Base-by-base conservation (phyloP, 2,329 filamentous ascomycete species). In the Saccharata proteae region DNA sequence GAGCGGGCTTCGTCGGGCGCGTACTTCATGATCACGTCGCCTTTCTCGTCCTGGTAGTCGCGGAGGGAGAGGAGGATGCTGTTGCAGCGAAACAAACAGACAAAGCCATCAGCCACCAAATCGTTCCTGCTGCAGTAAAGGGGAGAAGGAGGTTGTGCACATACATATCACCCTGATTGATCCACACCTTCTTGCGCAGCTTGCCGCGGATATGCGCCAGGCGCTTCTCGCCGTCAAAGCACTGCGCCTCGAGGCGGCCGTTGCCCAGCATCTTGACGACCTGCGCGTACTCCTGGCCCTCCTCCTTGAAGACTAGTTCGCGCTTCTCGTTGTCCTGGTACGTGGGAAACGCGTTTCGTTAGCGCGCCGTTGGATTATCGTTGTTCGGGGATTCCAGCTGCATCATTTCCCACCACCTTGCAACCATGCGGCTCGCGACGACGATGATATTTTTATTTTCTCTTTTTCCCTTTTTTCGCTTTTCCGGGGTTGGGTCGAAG, bases 101-200 rank as follows among this genome's bases (percentile, higher is more conserved):
- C n/a, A n/a, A n/a, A n/a, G n/a, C n/a, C n/a, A n/a, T n/a, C n/a
- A n/a, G n/a, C n/a, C n/a, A n/a, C n/a, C n/a, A n/a, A n/a, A n/a
- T n/a, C n/a, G n/a, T n/a, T n/a, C n/a, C n/a, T n/a, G n/a, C 5
- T 22, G n/a, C 11, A n/a, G 21, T 3, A 30, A 7, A 14, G 16
- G 14, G 27, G 16, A 37, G 25, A 88, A 5, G 69, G 26, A 88
- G 74, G 58, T 88, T 86, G 57, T 15, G 6, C 6, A 28, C 31
- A 27, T 24, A 33, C 31, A 93, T 93, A 58, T 93, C 84, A 54
- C 85, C 85, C 67, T 93, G 85, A 71, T 93, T 94, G 72, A 94
- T 94, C 85, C 85, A 94, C 61, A 96, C 90, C 74, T 98, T 98
- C 74, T 98, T 98, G 52, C 90, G 78, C 52, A 98, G 81, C 66